Evolutionary conservation across 2,329 filamentous ascomycete species (phyloP).

Genomic region (Simplicillium sp.): DNA sequence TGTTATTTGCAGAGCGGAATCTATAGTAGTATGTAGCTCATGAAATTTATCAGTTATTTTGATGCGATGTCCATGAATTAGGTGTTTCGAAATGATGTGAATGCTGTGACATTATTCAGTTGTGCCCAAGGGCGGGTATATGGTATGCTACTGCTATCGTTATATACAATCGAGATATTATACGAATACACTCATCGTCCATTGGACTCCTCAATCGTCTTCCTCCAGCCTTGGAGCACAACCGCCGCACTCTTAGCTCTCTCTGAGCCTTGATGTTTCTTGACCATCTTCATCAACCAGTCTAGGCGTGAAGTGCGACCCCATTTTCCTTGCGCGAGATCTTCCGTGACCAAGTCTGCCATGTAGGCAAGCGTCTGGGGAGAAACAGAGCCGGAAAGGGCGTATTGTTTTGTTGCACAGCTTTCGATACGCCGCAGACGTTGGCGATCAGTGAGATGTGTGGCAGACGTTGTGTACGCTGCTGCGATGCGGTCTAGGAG

Average conservation of each 20-base stretch:
- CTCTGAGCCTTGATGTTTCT: constrained; percentile 9
- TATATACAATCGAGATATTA: too few species aligned
- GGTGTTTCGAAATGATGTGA: too few species aligned
- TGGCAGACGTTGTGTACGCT: constrained; percentile 16
- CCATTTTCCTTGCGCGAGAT: constrained; percentile 21
- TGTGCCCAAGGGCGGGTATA: too few species aligned
- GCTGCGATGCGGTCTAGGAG: constrained; percentile 20
- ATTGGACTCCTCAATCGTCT: constrained; percentile 5
- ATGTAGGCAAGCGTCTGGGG: constrained; percentile 16
- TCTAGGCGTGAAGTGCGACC: constrained; percentile 20
- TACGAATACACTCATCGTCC: too few species aligned
- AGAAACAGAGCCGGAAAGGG: constrained; percentile 13
- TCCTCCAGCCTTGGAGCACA: constrained; percentile 15
- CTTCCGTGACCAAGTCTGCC: constrained; percentile 17
- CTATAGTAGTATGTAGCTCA: too few species aligned
- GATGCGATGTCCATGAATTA: too few species aligned
- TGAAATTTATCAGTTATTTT: too few species aligned
- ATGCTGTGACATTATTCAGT: too few species aligned
- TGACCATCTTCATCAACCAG: constrained; percentile 19
- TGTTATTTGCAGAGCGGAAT: too few species aligned
- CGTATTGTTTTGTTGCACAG: constrained; percentile 15
- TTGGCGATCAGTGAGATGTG: constrained; percentile 18
- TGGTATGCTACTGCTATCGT: too few species aligned
- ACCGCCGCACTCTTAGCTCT: constrained; percentile 9
- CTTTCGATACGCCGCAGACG: constrained; percentile 18